A percentile compares a stretch with the other conserved stretches of the same genome.
phyloP scores from a whole-genome alignment of 78 protist species.

The Neovahlkampfia damariscottae region DNA sequence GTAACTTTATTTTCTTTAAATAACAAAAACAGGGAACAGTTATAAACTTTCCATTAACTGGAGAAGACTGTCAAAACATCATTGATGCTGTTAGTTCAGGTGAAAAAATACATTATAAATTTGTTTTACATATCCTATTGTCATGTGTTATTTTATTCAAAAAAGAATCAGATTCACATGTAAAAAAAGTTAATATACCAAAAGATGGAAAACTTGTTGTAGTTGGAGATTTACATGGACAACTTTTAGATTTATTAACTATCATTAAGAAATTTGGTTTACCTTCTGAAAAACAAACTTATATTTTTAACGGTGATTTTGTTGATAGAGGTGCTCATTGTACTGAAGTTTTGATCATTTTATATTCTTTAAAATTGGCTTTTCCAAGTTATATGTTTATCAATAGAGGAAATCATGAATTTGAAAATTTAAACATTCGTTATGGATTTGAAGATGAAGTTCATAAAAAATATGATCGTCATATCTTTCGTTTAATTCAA shows the following conservation, averaged over 20 bases:
- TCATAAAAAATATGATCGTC: not conserved
- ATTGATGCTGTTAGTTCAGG: no score
- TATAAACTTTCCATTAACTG: no score
- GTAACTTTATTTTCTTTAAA: no score
- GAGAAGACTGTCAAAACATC: no score
- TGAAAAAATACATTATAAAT: no score
- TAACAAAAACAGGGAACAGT: no score
- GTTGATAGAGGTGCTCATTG: constrained; percentile 40
- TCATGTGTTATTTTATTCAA: no score
- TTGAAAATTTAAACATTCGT: not conserved
- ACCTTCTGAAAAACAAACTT: constrained; percentile 70
- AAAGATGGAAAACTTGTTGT: constrained; percentile 77
- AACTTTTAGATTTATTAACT: constrained; percentile 79
- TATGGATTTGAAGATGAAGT: constrained; percentile 16
- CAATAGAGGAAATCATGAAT: constrained; percentile 51
- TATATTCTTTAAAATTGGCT: constrained; percentile 28
- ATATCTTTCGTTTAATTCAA: constrained; percentile 13
- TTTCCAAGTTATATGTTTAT: constrained; percentile 26
- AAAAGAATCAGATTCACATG: no score
- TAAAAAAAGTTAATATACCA: no score
- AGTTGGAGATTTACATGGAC: constrained; percentile 90
- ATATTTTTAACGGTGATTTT: constrained; percentile 47
- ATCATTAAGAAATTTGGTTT: constrained; percentile 82
- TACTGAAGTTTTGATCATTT: constrained; percentile 23
- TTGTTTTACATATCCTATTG: no score